Percentiles rank a stretch among this genome's conserved stretches.
Evolutionary conservation across 768 basidiomycete species (phyloP).

Genomic region (Dendrothele bispora): DNA sequence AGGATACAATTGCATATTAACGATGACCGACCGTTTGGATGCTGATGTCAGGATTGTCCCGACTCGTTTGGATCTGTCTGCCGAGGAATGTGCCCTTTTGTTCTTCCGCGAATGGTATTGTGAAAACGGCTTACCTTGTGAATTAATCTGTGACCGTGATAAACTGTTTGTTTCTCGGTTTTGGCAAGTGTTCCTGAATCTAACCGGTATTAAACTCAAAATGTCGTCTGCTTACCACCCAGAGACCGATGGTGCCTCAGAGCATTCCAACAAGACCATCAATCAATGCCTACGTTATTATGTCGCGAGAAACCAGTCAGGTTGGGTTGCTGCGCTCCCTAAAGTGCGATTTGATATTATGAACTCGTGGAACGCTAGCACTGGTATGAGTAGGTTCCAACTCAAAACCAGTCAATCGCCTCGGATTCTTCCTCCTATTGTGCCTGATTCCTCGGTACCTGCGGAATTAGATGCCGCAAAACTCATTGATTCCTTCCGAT

Average conservation of each 20-base stretch:
- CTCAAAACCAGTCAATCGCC: conserved; percentile 20
- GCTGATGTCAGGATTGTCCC: conserved; percentile 12
- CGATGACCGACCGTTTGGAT: conserved; percentile 22
- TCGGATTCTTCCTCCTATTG: conserved; percentile 19
- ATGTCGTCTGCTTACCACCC: conserved; percentile 31
- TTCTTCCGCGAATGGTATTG: no score
- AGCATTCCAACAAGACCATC: conserved; percentile 22
- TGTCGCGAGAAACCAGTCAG: conserved; percentile 17
- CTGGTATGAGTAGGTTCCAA: conserved; percentile 28
- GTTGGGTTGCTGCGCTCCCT: conserved; percentile 25
- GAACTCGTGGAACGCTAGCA: conserved; percentile 26
- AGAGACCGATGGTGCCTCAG: conserved; percentile 26
- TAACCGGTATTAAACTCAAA: conserved; percentile 18
- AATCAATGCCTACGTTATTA: conserved; percentile 14
- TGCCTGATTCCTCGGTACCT: no score
- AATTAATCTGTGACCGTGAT: conserved; percentile 26
- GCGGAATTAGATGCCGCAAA: no score
- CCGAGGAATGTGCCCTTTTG: conserved; percentile 13
- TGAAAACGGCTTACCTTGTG: conserved; percentile 20
- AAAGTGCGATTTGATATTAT: conserved; percentile 28
- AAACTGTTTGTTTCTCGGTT: conserved; percentile 25
- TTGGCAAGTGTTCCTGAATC: conserved; percentile 20
- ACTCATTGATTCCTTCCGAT: no score
- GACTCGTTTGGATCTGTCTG: conserved; percentile 9
- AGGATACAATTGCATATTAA: conserved; percentile 22